These are phyloP conservation scores for Dissophora ornata DNA, from an alignment of 192 early-diverging fungal species.

Conservation along the genomic window DNA sequence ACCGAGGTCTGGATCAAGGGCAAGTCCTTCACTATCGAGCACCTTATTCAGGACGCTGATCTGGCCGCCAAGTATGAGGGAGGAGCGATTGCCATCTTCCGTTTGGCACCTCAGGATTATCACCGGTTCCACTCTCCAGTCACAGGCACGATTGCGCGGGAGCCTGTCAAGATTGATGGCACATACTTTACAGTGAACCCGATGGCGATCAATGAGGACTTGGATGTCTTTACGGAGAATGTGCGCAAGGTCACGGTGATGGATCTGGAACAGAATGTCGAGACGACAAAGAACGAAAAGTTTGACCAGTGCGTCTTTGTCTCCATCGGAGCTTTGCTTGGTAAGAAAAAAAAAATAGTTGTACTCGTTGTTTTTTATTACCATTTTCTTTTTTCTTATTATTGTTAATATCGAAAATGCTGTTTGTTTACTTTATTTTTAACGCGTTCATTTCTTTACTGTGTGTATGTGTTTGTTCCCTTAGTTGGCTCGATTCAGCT, in stretches of 20 bases:
- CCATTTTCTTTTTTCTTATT: too few relatives aligned
- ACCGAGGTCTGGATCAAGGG: conserved; percentile 82
- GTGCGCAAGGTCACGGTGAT: conserved; percentile 66
- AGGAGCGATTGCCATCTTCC: conserved; percentile 72
- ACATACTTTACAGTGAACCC: conserved; percentile 82
- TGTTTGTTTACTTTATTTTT: not conserved
- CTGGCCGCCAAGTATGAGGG: conserved; percentile 64
- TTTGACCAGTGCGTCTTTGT: conserved; percentile 72
- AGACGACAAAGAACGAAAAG: conserved; percentile 18
- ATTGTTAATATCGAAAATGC: too few relatives aligned
- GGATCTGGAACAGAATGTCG: conserved; percentile 36
- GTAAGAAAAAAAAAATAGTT: too few relatives aligned
- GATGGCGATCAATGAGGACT: conserved; percentile 69
- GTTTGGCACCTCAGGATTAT: conserved; percentile 87
- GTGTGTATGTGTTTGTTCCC: not conserved
- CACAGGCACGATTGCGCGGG: conserved; percentile 57
- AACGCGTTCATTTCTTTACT: not conserved
- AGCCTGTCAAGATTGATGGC: conserved; percentile 61
- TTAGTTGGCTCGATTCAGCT: conserved; percentile 75
- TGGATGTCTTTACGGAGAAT: conserved; percentile 83
- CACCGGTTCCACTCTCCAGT: conserved; percentile 82
- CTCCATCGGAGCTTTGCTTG: conserved; percentile 73
- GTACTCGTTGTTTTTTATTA: too few relatives aligned
- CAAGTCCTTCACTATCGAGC: conserved; percentile 67
- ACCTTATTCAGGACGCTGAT: conserved; percentile 62